Evolutionary conservation across 345 rosid genomes (phyloP).

Genomic region (Passiflora organensis): DNA sequence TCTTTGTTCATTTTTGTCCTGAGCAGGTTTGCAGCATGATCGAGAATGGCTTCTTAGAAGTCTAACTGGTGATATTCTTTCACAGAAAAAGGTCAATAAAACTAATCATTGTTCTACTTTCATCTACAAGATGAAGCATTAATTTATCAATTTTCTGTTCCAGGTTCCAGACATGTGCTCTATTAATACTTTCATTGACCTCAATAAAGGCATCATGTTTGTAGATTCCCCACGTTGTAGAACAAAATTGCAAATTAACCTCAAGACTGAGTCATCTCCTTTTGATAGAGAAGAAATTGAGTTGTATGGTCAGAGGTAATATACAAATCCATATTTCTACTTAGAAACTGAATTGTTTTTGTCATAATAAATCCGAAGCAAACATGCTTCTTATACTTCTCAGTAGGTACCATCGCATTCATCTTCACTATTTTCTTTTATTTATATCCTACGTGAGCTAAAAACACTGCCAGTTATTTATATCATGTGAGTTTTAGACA

Average conservation of each 20-base stretch:
- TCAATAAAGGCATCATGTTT: constrained; percentile 44
- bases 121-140: constrained; percentile 5
- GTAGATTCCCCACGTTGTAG: constrained; percentile 58
- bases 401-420: no score
- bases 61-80: constrained; percentile 69
- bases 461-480: no score
- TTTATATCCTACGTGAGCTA: no score
- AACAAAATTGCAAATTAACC: constrained; percentile 53
- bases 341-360: neutral
- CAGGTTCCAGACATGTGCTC: constrained; percentile 91
- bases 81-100: constrained; percentile 73
- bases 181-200: constrained; percentile 62
- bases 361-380: no score
- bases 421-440: no score
- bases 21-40: constrained; percentile 72
- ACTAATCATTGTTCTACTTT: neutral
- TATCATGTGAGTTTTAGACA: no score
- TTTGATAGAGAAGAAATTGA: constrained; percentile 40
- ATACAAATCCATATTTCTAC: neutral
- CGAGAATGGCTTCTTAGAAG: constrained; percentile 86
- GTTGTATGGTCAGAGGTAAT: constrained; percentile 44
- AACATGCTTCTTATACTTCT: no score
- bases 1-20: constrained; percentile 4
- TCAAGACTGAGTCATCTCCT: constrained; percentile 37
- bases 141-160: constrained; percentile 19